Evolutionary conservation across 2,329 filamentous ascomycete species (phyloP).

Genomic region (Hymenotorrendiella dingleyae): DNA sequence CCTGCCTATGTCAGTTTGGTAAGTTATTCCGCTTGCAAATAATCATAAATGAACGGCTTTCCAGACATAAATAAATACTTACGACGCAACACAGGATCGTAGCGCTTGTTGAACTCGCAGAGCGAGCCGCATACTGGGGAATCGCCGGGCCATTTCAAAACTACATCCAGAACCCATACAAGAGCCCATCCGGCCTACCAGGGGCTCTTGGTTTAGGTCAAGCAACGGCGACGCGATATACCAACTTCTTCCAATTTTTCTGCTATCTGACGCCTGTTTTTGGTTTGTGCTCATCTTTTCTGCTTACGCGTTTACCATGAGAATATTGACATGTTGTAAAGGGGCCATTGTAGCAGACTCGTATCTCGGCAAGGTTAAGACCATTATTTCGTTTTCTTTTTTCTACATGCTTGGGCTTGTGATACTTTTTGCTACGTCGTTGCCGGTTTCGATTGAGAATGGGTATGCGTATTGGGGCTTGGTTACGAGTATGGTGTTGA

Average conservation of each 20-base stretch:
- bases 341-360: neutral
- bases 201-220: conserved; percentile 40
- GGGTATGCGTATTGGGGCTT: neutral
- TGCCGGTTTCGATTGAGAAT: conserved; percentile 46
- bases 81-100: too few species aligned
- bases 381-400: neutral
- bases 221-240: conserved; percentile 42
- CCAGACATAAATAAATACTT: too few species aligned
- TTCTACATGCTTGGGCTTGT: conserved; percentile 35
- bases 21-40: too few species aligned
- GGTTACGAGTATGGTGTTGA: too few species aligned
- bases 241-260: too few species aligned
- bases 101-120: conserved; percentile 57
- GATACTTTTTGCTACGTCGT: conserved; percentile 47
- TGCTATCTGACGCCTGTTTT: conserved; percentile 41
- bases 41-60: too few species aligned
- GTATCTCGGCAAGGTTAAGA: neutral
- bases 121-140: conserved; percentile 60
- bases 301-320: neutral
- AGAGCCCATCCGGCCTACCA: conserved; percentile 33
- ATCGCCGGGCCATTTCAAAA: conserved; percentile 46
- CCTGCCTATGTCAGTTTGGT: too few species aligned
- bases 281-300: neutral
- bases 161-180: conserved; percentile 42
- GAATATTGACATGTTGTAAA: neutral